phyloP scores from a whole-genome alignment of 331 rosid genomes.

The Acacia concinna region DNA sequence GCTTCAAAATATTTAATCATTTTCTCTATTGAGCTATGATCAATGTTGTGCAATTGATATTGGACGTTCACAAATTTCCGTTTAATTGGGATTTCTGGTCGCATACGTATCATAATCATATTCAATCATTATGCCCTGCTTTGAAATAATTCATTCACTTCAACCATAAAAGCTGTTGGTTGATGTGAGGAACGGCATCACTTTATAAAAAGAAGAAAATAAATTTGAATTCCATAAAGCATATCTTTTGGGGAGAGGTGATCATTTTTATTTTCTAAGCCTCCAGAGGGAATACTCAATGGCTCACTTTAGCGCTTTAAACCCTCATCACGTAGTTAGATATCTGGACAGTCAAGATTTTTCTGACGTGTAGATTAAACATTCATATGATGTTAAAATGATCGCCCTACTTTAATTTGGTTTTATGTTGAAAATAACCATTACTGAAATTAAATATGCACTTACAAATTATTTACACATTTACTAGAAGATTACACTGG shows the following conservation, averaged over 20 bases:
- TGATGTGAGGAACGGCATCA: too few relatives aligned
- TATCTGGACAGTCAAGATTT: background rate
- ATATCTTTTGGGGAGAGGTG: accelerated
- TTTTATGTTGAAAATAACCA: background rate
- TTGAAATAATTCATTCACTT: background rate
- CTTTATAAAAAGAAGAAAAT: too few relatives aligned
- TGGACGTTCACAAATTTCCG: background rate
- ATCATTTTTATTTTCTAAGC: too few relatives aligned
- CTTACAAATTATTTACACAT: background rate
- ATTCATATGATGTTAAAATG: background rate
- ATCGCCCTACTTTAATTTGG: background rate
- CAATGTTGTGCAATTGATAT: background rate
- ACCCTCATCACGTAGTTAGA: background rate
- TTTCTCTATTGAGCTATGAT: background rate
- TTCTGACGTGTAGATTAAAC: background rate
- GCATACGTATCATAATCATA: background rate
- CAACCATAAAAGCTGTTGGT: too few relatives aligned
- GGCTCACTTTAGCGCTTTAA: background rate
- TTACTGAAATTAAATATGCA: background rate
- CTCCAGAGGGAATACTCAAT: too few relatives aligned
- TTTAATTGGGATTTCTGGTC: background rate
- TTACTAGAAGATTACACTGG: background rate
- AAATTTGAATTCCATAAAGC: too few relatives aligned
- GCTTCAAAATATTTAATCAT: conserved; percentile 5
- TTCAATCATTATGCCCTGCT: background rate